Base-by-base conservation (phyloP, 768 basidiomycete genomes). In the Hortiboletus campestris region DNA sequence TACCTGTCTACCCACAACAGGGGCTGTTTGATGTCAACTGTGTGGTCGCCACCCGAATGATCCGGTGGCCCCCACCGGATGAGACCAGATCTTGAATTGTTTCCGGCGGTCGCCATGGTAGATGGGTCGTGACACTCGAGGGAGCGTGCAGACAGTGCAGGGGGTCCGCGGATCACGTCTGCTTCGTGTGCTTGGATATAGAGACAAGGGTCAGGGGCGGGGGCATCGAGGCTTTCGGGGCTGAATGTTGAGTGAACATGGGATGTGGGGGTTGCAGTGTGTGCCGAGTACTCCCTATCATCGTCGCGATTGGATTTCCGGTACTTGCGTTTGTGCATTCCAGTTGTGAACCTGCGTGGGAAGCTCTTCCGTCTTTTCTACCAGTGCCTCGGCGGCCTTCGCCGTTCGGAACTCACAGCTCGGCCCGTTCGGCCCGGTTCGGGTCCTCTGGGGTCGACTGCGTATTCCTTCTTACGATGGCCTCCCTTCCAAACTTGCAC, bases 1-100 rank as follows among this genome's bases (percentile, higher is more conserved):
- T 84, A 94, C 91, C 91, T 86, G 76, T 95, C 91, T 51, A 90
- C 82, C 89, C 88, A 94, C 4, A 89, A 63, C 20, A 66, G 28
- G 29, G 43, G 49, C 14, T 39, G 47, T 11, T 46, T 41, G 46
- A 28, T 32, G 40, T 22, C 50, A 7, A 19, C 46, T 13, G 29
- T 32, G 17, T 56, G 61, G 28, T 20, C 47, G 39, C 56, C 53
- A 48, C 46, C 38, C 22, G 59, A 19, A 51, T 22, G n/a, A 17
- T 64, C 56, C 46, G 32, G 49, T 58, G 53, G 54, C 48, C 64
- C 65, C 74, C 69, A 74, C 53, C 51, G 55, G 47, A 80, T 70
- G 45, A 79, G 67, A 35, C 67, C 76, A 38, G 67, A 64, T n/a
- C 72, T 68, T 32, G 61, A 34, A 22, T 53, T 50, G 51, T 50